A percentile compares a stretch with the other conserved stretches of the same genome.
phyloP scores from a whole-genome alignment of 2,329 filamentous ascomycete genomes.

The Phialemoniopsis sp. region DNA sequence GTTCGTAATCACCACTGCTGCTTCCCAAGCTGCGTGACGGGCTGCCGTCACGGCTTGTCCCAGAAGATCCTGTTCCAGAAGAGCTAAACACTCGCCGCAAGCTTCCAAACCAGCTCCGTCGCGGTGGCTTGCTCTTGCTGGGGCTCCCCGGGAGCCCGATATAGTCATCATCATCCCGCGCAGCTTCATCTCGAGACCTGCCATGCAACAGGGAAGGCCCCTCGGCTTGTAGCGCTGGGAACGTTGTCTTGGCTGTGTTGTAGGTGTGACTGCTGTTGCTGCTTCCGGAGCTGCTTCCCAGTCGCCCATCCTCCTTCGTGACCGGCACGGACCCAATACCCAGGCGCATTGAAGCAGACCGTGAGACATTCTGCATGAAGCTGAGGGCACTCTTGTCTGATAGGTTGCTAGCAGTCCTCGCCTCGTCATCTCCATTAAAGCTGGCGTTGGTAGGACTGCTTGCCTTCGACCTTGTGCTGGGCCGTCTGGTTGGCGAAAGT shows the following conservation, averaged over 20 bases:
- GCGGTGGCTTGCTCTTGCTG: conserved; percentile 50
- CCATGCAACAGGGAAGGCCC: conserved; percentile 43
- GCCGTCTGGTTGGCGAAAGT: neutral
- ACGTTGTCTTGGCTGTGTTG: conserved; percentile 50
- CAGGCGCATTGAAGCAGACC: conserved; percentile 29
- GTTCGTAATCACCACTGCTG: conserved; percentile 38
- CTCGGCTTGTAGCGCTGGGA: conserved; percentile 47
- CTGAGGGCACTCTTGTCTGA: conserved; percentile 48
- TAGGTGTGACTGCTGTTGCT: conserved; percentile 34
- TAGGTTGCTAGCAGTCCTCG: conserved; percentile 51
- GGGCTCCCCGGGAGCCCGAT: conserved; percentile 41
- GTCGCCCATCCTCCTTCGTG: conserved; percentile 8
- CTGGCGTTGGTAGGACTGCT: neutral
- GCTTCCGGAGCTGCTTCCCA: conserved; percentile 35
- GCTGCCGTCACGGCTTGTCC: conserved; percentile 16
- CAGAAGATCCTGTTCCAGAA: conserved; percentile 21
- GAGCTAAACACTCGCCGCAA: conserved; percentile 57
- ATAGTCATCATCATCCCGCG: neutral
- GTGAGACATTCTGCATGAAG: conserved; percentile 17
- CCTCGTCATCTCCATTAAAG: conserved; percentile 34
- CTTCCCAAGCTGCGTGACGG: conserved; percentile 25
- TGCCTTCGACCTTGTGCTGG: conserved; percentile 1
- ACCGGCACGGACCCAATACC: conserved; percentile 25
- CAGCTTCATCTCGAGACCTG: conserved; percentile 22
- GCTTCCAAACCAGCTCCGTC: conserved; percentile 65